Base-by-base conservation (phyloP, 495 filamentous ascomycete genomes). In the Staphylotrichum tortipilum region DNA sequence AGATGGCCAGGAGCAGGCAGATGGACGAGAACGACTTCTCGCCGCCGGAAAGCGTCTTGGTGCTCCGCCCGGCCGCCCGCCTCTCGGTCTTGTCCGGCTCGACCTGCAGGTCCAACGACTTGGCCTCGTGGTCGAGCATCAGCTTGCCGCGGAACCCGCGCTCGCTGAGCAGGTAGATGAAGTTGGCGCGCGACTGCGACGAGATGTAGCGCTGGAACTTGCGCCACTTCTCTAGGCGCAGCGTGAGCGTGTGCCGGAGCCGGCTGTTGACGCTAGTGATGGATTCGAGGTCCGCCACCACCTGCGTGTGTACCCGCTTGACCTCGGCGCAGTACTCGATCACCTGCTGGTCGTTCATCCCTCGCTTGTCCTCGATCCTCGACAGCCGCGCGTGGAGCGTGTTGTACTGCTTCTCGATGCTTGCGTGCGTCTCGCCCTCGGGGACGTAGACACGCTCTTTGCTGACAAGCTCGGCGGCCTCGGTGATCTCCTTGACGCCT, bases 21-120 rank as follows among this genome's bases (percentile, higher is more conserved):
- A 96, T 91, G 11, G 89, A 92, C 1, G 90, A 94, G 69, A 97
- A 99, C 0, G 89, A 95, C 62, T 96, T 97, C 67, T 99, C 92
- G 33, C 92, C 92, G 39, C 92, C 92, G 7, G 88, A 94, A 8
- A 99, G 73, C 4, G 91, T 95, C 69, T 86, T 94, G 37, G 92
- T 88, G 54, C 83, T 83, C 28, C 91, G 79, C 18, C 84, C 91
- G 26, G 73, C 70, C 40, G 75, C 79, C 49, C 68, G 73, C 55
- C 75, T 79, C 40, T 66, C 71, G 10, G 81, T 89, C 63, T 82
- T 83, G 64, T 95, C 94, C 29, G 87, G 94, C 61, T 83, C 79
- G 38, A 94, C 86, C 46, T 85, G 76, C 29, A 99, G 72, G 53
- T 92, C 85, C 26, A 96, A 73, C 21, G 74, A 69, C 55, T 87